Conservation (phyloP, 805 yeast genomes). For the Barnettozyma pratensis region DNA sequence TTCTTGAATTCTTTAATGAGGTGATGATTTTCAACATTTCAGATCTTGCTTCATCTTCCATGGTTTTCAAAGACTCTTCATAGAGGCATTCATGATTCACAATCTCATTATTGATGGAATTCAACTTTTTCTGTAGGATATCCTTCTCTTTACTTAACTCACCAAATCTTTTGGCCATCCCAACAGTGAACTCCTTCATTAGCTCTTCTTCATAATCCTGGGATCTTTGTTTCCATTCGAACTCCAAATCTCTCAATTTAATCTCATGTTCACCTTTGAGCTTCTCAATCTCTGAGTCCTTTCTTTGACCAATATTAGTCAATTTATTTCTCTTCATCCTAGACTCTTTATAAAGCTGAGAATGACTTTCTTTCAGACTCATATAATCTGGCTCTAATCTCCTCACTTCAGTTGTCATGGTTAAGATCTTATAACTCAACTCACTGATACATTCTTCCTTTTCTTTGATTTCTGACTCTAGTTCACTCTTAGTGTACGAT, state of each 20-base stretch:
- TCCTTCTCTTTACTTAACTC: constrained; percentile 2
- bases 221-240: constrained; percentile 32
- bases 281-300: background rate
- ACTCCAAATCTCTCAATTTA: constrained; percentile 27
- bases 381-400: constrained; percentile 33
- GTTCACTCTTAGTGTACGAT: background rate
- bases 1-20: constrained; percentile 2
- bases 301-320: constrained; percentile 15
- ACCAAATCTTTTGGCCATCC: constrained; percentile 6
- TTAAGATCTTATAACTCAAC: constrained; percentile 22
- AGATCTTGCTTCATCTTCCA: background rate
- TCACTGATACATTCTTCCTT: constrained; percentile 19
- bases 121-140: background rate
- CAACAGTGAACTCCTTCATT: constrained; percentile 16
- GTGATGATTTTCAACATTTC: background rate
- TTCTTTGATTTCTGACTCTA: background rate
- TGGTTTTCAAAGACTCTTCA: background rate
- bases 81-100: background rate
- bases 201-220: background rate
- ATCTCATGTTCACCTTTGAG: constrained; percentile 26
- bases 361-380: constrained; percentile 24
- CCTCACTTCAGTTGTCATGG: constrained; percentile 33
- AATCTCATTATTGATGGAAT: background rate
- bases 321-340: constrained; percentile 29
- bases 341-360: constrained; percentile 16